Base-by-base conservation (phyloP, 2,329 filamentous ascomycete species). In the Lecanicillium sp. region DNA sequence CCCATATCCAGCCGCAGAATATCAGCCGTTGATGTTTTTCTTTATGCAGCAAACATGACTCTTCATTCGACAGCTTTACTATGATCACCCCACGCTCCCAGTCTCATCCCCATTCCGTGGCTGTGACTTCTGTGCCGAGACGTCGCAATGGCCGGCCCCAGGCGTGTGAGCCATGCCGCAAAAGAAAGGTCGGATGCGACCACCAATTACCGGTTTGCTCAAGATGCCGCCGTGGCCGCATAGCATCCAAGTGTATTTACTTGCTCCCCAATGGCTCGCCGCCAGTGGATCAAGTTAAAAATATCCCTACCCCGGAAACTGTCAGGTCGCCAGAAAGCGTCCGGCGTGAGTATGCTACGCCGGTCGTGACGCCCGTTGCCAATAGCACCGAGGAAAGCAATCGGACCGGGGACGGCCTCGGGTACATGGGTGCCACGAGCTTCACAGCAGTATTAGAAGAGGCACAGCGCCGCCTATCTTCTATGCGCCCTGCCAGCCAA, bases 121-220 rank as follows among this genome's bases (percentile, higher is more conserved):
- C 34, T 25, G 29, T 33, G 31, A 11, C 33, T 12, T n/a, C 40
- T 10, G 41, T 43, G 10, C 41, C 41, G 3, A 33, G 41, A 1
- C 33, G 41, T 5, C 37, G 41, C 12, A 43, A 43, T n/a, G 41
- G 41, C 15, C 41, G 41, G 4, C 37, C 46, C 1, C 43, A 48
- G 18, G 39, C 42, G n/a, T 45, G 45, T 17, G 51, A 61, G 51
- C 58, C 58, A n/a, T 62, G 58, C 29, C 53, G 56, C 29, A 56
- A 54, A 37, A 54, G 58, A 13, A 61, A 62, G 39, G 53, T 62
- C n/a, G 59, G 60, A 11, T 64, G 61, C 45, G 60, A 64, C 39
- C 59, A 62, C 38, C 44, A 48, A 0, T 55, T 56, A 9, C 60
- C 60, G 0, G 36, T 56, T 13, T 64, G 60, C 38, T 51, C 50